Conservation (phyloP, 2,329 filamentous ascomycete genomes). For the Hypoxylon sp. region DNA sequence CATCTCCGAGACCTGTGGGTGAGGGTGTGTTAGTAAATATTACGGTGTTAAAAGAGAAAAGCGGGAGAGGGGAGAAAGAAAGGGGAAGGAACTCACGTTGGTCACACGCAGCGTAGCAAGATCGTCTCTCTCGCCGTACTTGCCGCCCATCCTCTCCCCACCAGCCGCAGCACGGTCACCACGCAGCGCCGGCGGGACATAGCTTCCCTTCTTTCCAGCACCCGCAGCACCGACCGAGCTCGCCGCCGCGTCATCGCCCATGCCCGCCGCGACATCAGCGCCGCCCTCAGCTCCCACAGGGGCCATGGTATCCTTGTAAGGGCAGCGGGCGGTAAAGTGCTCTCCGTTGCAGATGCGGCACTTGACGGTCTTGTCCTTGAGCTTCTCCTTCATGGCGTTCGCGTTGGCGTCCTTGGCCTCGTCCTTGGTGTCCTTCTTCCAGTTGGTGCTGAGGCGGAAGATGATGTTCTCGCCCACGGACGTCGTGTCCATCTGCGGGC, state of each 20-base stretch:
- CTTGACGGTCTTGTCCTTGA: constrained; percentile 99
- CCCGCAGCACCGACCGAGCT: constrained; percentile 67
- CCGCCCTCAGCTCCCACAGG: constrained; percentile 76
- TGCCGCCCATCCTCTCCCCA: constrained; percentile 88
- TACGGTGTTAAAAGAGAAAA: background rate
- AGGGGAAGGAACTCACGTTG: constrained; percentile 77
- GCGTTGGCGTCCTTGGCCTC: constrained; percentile 82
- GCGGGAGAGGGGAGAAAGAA: constrained; percentile 18
- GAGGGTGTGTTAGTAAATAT: constrained; percentile 12
- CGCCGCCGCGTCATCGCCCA: constrained; percentile 64
- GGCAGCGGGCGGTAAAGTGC: constrained; percentile 99
- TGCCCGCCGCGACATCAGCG: constrained; percentile 69
- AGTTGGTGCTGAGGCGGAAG: constrained; percentile 93
- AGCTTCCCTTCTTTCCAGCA: constrained; percentile 81
- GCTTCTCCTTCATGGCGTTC: constrained; percentile 81
- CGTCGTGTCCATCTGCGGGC: constrained; percentile 90
- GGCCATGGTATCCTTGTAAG: constrained; percentile 99
- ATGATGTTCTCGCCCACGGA: constrained; percentile 98
- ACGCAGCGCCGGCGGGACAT: constrained; percentile 94
- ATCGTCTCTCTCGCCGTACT: constrained; percentile 94
- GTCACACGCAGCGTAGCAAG: constrained; percentile 96
- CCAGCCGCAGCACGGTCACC: constrained; percentile 72
- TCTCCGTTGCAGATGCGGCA: constrained; percentile 99
- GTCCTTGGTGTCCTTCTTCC: constrained; percentile 90
- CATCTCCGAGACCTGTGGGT: constrained; percentile 87